Evolutionary conservation across 83 land plant genomes (phyloP).

Genomic region (Picea abies): DNA sequence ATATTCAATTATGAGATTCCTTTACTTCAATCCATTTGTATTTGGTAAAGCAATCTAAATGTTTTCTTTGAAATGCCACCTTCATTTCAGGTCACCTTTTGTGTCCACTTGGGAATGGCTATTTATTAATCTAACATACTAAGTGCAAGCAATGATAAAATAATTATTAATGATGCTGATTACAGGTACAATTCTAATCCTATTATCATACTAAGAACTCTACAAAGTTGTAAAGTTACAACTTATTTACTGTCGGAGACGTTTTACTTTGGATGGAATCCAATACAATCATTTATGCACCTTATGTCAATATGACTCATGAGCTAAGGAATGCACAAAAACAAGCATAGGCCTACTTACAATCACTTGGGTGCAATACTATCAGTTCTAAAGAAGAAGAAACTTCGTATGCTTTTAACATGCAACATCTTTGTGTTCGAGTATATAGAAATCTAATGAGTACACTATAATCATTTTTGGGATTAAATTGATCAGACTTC

Average conservation of each 20-base stretch:
- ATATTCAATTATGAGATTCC: too few relatives aligned
- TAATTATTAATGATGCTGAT: too few relatives aligned
- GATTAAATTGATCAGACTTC: background rate
- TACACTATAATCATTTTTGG: background rate
- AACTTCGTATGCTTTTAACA: background rate
- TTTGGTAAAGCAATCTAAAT: background rate
- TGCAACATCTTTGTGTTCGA: background rate
- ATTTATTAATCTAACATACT: background rate
- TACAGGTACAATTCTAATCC: background rate
- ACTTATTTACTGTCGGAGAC: background rate
- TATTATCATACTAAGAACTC: background rate
- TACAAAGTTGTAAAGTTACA: background rate
- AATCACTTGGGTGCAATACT: background rate
- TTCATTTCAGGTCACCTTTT: background rate
- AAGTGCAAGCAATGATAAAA: background rate
- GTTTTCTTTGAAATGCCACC: background rate
- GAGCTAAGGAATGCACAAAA: background rate
- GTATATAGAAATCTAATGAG: background rate
- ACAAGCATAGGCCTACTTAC: background rate
- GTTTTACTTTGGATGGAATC: background rate
- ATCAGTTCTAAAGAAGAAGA: background rate
- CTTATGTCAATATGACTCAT: background rate
- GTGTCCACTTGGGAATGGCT: background rate
- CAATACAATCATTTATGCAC: background rate
- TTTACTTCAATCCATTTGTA: background rate